Percentiles rank a stretch among this genome's conserved stretches.
Conservation (phyloP, 108 stramenopile species). For the Asterionellopsis glacialis region DNA sequence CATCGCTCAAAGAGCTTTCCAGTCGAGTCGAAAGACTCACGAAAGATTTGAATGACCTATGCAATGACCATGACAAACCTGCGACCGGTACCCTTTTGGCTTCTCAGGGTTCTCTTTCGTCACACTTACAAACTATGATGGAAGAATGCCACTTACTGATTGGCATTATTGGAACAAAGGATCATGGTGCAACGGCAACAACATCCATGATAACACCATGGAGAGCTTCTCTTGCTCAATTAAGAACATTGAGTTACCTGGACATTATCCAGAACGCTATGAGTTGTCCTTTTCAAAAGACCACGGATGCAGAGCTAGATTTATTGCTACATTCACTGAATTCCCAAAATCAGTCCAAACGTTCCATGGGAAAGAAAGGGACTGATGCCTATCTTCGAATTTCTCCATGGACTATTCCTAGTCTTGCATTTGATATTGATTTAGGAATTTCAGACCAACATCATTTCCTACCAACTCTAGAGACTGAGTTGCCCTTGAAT, state of each 20-base stretch:
- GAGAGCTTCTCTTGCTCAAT: constrained; percentile 8
- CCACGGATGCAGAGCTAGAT: neutral
- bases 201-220: neutral
- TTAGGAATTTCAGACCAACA: neutral
- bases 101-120: too few relatives aligned
- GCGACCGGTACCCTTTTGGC: too few relatives aligned
- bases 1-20: too few relatives aligned
- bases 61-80: too few relatives aligned
- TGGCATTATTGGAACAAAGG: too few relatives aligned
- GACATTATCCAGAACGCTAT: constrained; percentile 2
- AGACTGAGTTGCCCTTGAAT: neutral
- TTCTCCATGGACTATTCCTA: constrained; percentile 2
- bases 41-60: too few relatives aligned
- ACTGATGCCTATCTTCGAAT: constrained; percentile 2
- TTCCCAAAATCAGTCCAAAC: neutral
- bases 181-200: too few relatives aligned
- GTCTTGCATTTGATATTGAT: constrained; percentile 4
- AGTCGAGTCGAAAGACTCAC: too few relatives aligned
- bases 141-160: too few relatives aligned
- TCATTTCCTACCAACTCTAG: neutral
- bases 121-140: too few relatives aligned
- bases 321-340: neutral
- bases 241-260: neutral
- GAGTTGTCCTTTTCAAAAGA: neutral
- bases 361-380: neutral